Conservation (phyloP, 140 eudicot genomes). For the Flaveria floridana region DNA sequence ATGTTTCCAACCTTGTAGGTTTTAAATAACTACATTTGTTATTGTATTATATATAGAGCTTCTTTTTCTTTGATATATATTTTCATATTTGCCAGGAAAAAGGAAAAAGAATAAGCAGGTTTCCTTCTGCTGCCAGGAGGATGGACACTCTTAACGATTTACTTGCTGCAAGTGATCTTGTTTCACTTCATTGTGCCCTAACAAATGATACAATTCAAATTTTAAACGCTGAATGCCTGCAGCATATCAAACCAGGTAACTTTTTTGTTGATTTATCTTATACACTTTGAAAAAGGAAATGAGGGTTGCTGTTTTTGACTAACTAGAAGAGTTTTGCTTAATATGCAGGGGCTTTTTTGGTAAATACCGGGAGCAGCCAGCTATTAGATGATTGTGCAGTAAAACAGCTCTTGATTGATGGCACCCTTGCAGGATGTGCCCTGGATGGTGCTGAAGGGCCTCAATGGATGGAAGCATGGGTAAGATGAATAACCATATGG, state of each 20-base stretch:
- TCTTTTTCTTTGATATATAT: not conserved
- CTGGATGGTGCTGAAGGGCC: constrained; percentile 99
- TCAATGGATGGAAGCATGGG: constrained; percentile 99
- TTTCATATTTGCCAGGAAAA: constrained; percentile 45
- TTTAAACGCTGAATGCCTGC: constrained; percentile 84
- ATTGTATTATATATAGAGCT: not conserved
- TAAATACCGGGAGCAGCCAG: constrained; percentile 97
- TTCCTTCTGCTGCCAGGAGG: constrained; percentile 95
- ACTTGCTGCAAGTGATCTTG: constrained; percentile 97
- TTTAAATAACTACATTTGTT: not conserved
- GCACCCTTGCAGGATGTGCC: constrained; percentile 98
- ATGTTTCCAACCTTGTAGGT: not conserved
- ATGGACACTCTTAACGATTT: constrained; percentile 98
- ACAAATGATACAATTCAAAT: constrained; percentile 90
- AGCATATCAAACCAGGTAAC: constrained; percentile 87
- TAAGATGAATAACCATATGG: constrained; percentile 65
- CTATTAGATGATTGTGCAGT: constrained; percentile 98
- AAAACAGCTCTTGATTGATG: constrained; percentile 94
- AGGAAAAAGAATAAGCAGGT: constrained; percentile 61
- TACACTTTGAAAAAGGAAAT: constrained; percentile 4
- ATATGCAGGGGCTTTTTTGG: constrained; percentile 89
- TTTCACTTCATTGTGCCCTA: constrained; percentile 92
- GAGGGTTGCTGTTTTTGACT: constrained; percentile 2
- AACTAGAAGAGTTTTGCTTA: constrained; percentile 11
- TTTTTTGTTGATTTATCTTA: not conserved